These are phyloP conservation scores for Amanita molliuscula DNA, from an alignment of 768 basidiomycete genomes.

Conservation along the genomic window DNA sequence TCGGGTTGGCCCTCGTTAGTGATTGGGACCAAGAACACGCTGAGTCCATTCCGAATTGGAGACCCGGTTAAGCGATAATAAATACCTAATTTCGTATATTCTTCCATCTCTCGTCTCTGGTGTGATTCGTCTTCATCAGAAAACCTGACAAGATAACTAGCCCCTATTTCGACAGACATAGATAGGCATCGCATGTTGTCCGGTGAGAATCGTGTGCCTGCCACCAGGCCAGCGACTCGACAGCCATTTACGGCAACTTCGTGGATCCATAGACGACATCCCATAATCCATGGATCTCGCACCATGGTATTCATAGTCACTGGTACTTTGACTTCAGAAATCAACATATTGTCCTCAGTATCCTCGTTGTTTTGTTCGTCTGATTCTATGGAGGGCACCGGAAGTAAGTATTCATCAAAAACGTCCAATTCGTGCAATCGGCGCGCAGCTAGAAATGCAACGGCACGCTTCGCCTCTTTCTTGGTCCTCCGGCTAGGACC, in stretches of 20 bases:
- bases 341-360: constrained; percentile 35
- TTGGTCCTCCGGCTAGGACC: constrained; percentile 60
- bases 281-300: constrained; percentile 57
- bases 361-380: constrained; percentile 43
- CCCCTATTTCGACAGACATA: constrained; percentile 22
- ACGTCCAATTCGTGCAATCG: constrained; percentile 59
- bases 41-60: constrained; percentile 38
- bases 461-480: constrained; percentile 75
- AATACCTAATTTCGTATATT: constrained; percentile 53
- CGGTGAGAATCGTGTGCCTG: constrained; percentile 46
- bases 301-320: constrained; percentile 50
- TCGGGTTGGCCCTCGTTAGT: constrained; percentile 40
- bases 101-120: constrained; percentile 44
- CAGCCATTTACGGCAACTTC: constrained; percentile 40
- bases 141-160: constrained; percentile 27
- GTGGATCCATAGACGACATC: constrained; percentile 53
- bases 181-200: constrained; percentile 29
- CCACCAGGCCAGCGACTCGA: constrained; percentile 51
- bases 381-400: constrained; percentile 32
- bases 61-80: constrained; percentile 55
- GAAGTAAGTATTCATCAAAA: constrained; percentile 76
- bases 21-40: constrained; percentile 61
- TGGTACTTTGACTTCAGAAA: constrained; percentile 36
- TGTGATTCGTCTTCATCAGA: constrained; percentile 33
- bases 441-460: constrained; percentile 70